phyloP scores from a whole-genome alignment of 2,329 filamentous ascomycete genomes.

The Teratosphaeriaceae sp. region DNA sequence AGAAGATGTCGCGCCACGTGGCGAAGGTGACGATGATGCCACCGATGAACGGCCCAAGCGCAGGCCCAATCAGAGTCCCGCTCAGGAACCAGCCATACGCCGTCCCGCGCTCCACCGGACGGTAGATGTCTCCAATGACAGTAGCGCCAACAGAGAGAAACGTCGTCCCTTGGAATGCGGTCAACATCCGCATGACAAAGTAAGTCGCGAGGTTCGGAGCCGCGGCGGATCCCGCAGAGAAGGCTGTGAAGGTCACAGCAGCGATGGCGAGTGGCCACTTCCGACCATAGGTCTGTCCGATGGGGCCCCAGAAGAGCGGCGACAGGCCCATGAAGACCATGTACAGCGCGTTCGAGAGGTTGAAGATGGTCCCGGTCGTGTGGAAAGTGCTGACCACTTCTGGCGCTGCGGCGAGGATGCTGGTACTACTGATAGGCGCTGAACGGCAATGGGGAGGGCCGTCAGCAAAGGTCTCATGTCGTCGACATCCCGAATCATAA shows the following conservation, averaged over 20 bases:
- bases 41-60: slow-evolving; percentile 61
- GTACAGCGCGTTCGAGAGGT: slow-evolving; percentile 68
- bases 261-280: slow-evolving; percentile 50
- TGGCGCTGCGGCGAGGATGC: slow-evolving; percentile 64
- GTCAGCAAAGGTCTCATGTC: too few relatives aligned
- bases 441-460: too few relatives aligned
- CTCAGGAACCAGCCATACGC: slow-evolving; percentile 62
- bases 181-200: slow-evolving; percentile 67
- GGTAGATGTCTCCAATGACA: slow-evolving; percentile 55
- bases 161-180: slow-evolving; percentile 67
- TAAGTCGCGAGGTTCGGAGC: slow-evolving; percentile 65
- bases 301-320: slow-evolving; percentile 64
- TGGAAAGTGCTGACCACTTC: slow-evolving; percentile 55
- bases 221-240: slow-evolving; percentile 66
- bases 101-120: slow-evolving; percentile 58
- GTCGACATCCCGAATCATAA: too few relatives aligned
- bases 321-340: slow-evolving; percentile 66
- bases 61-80: slow-evolving; percentile 61
- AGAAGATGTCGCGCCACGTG: slow-evolving; percentile 70
- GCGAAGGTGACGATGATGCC: slow-evolving; percentile 71
- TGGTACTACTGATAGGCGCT: slow-evolving; percentile 67
- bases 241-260: slow-evolving; percentile 57
- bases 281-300: slow-evolving; percentile 48
- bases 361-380: slow-evolving; percentile 63
- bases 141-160: slow-evolving; percentile 67